Evolutionary conservation across 2,329 filamentous ascomycete genomes (phyloP).

Genomic region (Xylaria digitata): DNA sequence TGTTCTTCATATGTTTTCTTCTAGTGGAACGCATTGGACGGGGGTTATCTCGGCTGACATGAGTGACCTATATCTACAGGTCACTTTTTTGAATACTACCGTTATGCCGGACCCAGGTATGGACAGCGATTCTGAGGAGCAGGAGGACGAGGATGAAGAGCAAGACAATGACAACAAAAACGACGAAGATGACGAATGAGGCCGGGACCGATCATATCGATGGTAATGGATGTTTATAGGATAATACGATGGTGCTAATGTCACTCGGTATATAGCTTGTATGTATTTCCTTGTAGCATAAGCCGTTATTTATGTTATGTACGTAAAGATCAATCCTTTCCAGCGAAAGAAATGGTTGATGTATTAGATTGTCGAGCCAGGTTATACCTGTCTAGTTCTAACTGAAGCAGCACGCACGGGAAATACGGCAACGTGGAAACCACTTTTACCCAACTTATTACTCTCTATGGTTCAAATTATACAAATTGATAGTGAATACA

Average conservation of each 20-base stretch:
- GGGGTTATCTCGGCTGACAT: background rate
- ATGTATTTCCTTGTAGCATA: background rate
- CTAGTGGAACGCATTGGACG: background rate
- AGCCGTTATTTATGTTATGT: background rate
- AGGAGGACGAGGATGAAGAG: slow-evolving; percentile 31
- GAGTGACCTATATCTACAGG: slow-evolving; percentile 54
- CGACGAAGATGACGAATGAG: slow-evolving; percentile 25
- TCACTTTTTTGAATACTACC: slow-evolving; percentile 77
- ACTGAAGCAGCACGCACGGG: background rate
- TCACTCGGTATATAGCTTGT: background rate
- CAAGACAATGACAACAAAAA: slow-evolving; percentile 32
- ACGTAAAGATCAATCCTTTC: background rate
- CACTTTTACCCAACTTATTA: background rate
- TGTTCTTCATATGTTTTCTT: background rate
- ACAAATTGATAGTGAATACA: slow-evolving; percentile 3
- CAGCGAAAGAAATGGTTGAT: background rate
- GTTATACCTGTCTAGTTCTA: no score
- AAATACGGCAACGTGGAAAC: background rate
- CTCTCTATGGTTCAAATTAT: background rate
- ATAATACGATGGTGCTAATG: background rate
- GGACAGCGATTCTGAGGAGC: slow-evolving; percentile 56
- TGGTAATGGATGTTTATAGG: background rate
- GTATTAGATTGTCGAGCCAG: background rate
- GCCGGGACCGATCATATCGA: background rate
- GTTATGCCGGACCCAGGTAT: slow-evolving; percentile 75